Percentiles rank a stretch among this genome's conserved stretches.
These are phyloP conservation scores for Tolypocladium inflatum DNA, from an alignment of 2,329 filamentous ascomycete genomes.

Conservation along the genomic window DNA sequence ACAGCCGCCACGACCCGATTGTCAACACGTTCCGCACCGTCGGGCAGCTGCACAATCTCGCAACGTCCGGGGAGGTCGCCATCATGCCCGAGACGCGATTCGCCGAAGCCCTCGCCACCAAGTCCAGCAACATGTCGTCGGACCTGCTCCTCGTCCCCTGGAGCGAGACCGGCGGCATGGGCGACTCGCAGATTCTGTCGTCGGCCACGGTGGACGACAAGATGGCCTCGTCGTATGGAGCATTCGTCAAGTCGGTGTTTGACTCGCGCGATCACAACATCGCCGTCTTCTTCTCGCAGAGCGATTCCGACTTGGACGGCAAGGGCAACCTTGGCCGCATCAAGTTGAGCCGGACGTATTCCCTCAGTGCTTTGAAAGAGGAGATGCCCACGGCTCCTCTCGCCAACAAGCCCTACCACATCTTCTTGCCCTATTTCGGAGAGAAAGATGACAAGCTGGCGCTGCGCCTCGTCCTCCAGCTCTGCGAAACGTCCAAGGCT, in stretches of 20 bases:
- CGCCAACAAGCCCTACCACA: slow-evolving; percentile 63
- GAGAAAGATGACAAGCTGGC: slow-evolving; percentile 74
- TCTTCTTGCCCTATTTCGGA: slow-evolving; percentile 83
- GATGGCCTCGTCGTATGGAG: slow-evolving; percentile 46
- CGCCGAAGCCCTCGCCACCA: slow-evolving; percentile 63
- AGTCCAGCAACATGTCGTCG: slow-evolving; percentile 58
- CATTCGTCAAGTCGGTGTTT: slow-evolving; percentile 64
- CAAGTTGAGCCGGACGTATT: slow-evolving; percentile 41
- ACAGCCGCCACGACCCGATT: slow-evolving; percentile 66
- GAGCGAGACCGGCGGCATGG: slow-evolving; percentile 72
- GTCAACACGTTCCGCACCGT: slow-evolving; percentile 88
- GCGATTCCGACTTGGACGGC: slow-evolving; percentile 31
- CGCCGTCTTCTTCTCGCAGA: slow-evolving; percentile 69
- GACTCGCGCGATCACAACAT: slow-evolving; percentile 57
- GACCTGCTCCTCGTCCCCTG: slow-evolving; percentile 81
- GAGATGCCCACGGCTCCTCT: slow-evolving; percentile 49
- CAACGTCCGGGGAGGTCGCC: slow-evolving; percentile 71
- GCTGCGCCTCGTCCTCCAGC: slow-evolving; percentile 71
- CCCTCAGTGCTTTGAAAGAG: slow-evolving; percentile 45
- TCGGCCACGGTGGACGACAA: slow-evolving; percentile 22
- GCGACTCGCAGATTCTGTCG: slow-evolving; percentile 38
- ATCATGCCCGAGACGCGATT: slow-evolving; percentile 72
- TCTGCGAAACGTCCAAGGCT: slow-evolving; percentile 69
- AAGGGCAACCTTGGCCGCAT: slow-evolving; percentile 20
- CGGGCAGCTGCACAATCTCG: slow-evolving; percentile 72